Base-by-base conservation (phyloP, 768 basidiomycete genomes). In the Amanita molliuscula region DNA sequence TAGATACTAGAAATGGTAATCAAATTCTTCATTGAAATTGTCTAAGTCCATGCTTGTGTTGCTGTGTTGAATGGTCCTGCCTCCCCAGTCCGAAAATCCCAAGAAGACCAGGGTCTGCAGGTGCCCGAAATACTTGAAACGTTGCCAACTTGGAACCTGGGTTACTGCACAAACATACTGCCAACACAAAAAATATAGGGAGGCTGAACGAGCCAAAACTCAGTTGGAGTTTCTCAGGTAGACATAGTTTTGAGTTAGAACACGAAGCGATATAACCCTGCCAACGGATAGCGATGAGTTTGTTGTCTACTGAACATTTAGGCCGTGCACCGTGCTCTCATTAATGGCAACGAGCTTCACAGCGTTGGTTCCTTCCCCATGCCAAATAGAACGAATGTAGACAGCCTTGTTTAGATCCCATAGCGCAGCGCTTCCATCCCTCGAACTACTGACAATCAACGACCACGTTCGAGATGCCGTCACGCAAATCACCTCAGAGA, bases 261-360 rank as follows among this genome's bases (percentile, higher is more conserved):
- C 88, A 91, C 0, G 90, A 82, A 0, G 89, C 90, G 47, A 95
- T 82, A 62, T 88, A 84, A 9, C 93, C 93, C 91, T 94, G 54
- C 6, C 43, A 28, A 23, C 53, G 8, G 28, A 6, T 15, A 43
- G 16, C 34, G 16, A 35, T 31, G 10, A 35, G 9, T 16, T 52
- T 21, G 25, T 29, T 23, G 28, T 10, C 9, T 25, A 10, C 31
- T 51, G 37, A 45, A 36, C 5, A 16, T 15, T 36, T 16, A 25
- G 10, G 21, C 47, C 25, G 23, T 84, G 57, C 59, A 94, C 91
- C 43, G 86, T 90, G 62, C 87, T 84, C 60, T 94, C 90, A 59
- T 93, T 88, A 56, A 96, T 78, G 8, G 86, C 74, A 18, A 83
- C 82, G 1, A 85, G 70, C 57, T 78, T 76, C 11, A 95, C 79